Conservation (phyloP, 1,139 yeast genomes). For the Yamadazyma triangularis region DNA sequence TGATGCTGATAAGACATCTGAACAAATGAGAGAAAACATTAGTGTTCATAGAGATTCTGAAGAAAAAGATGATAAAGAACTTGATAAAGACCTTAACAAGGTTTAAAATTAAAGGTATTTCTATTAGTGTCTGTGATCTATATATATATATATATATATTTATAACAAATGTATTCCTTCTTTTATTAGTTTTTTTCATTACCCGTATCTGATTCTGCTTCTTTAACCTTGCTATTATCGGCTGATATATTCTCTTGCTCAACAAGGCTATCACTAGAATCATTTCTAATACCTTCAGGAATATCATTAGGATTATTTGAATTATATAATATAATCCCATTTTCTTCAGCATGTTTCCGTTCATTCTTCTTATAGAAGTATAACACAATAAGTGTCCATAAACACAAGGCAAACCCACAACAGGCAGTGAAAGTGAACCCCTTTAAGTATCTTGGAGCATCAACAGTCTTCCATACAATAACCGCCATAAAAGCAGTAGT, state of each 20-base stretch:
- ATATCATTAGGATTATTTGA: constrained; percentile 20
- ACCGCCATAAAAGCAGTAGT: constrained; percentile 22
- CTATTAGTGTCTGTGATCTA: too few relatives aligned
- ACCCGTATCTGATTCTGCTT: too few relatives aligned
- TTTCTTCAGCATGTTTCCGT: constrained; percentile 35
- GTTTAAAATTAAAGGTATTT: background rate
- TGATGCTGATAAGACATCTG: constrained; percentile 11
- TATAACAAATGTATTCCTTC: too few relatives aligned
- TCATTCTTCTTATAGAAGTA: constrained; percentile 52
- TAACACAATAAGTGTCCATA: constrained; percentile 25
- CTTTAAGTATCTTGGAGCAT: constrained; percentile 45
- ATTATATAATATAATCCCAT: constrained; percentile 30
- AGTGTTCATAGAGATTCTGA: constrained; percentile 7
- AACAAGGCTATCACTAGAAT: too few relatives aligned
- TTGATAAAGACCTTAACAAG: background rate
- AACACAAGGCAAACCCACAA: constrained; percentile 13
- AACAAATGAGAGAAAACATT: constrained; percentile 11
- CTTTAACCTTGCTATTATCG: too few relatives aligned
- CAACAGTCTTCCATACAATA: constrained; percentile 38
- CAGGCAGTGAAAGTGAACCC: constrained; percentile 37
- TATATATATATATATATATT: too few relatives aligned
- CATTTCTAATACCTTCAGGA: constrained; percentile 13
- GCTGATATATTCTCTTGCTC: too few relatives aligned
- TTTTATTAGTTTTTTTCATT: too few relatives aligned
- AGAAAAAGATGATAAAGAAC: constrained; percentile 6